phyloP scores from a whole-genome alignment of 768 basidiomycete species.

The Lactarius hengduanensis region DNA sequence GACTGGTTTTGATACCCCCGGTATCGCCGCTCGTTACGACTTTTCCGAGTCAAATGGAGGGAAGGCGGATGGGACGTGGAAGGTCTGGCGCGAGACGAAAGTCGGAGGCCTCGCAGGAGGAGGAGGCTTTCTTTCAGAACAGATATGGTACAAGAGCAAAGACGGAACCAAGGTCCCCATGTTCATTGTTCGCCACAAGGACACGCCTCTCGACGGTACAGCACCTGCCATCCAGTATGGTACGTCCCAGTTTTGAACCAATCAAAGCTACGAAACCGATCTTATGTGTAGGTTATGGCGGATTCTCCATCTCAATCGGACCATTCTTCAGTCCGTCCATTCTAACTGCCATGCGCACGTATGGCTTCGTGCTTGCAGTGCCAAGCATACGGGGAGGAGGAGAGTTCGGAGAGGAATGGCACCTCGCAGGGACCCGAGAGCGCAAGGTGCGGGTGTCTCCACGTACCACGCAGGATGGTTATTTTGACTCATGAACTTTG shows the following conservation, averaged over 20 bases:
- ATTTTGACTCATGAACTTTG: neutral
- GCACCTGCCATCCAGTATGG: slow-evolving; percentile 79
- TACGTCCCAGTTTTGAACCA: slow-evolving; percentile 31
- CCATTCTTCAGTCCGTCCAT: slow-evolving; percentile 72
- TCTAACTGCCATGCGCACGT: slow-evolving; percentile 70
- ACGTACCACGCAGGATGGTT: neutral
- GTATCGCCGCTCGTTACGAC: slow-evolving; percentile 61
- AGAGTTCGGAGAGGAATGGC: slow-evolving; percentile 88
- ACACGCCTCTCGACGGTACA: slow-evolving; percentile 66
- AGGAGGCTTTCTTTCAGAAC: slow-evolving; percentile 67
- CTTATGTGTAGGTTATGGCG: slow-evolving; percentile 63
- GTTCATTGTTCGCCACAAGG: slow-evolving; percentile 79
- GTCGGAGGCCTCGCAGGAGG: slow-evolving; percentile 56
- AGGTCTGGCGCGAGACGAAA: slow-evolving; percentile 53
- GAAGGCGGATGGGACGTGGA: slow-evolving; percentile 53
- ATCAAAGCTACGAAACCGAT: neutral
- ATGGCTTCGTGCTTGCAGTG: slow-evolving; percentile 62
- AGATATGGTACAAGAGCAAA: slow-evolving; percentile 78
- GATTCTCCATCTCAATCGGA: slow-evolving; percentile 67
- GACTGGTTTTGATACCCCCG: slow-evolving; percentile 71
- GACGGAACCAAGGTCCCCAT: slow-evolving; percentile 82
- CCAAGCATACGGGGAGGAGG: slow-evolving; percentile 55
- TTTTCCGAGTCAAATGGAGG: slow-evolving; percentile 38
- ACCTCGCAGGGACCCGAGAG: slow-evolving; percentile 65
- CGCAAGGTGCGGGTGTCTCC: slow-evolving; percentile 49